These are phyloP conservation scores for Pseudogymnoascus sp. DNA, from an alignment of 2,329 filamentous ascomycete species.

Conservation along the genomic window DNA sequence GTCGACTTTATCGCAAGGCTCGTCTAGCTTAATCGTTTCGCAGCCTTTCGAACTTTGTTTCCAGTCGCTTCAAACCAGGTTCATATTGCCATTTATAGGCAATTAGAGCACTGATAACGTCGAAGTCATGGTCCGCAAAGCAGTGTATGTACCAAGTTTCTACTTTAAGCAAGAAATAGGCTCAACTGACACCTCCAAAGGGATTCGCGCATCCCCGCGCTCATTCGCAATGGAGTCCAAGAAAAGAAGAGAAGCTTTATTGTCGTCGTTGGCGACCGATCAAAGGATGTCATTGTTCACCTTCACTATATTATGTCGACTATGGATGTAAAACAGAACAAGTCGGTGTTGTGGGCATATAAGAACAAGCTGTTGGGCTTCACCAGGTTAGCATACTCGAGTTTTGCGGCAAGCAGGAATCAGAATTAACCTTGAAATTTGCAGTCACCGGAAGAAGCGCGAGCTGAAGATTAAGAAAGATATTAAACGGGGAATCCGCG, in stretches of 20 bases:
- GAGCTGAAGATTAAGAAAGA: conserved; percentile 98
- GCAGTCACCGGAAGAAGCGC: conserved; percentile 92
- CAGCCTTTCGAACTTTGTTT: conserved; percentile 7
- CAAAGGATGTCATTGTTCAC: conserved; percentile 95
- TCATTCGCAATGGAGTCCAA: conserved; percentile 84
- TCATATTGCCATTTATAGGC: conserved; percentile 11
- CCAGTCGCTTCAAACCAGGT: conserved; percentile 5
- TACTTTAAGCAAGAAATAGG: not conserved
- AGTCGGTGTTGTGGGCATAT: conserved; percentile 96
- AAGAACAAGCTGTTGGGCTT: conserved; percentile 96
- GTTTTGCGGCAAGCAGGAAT: conserved; percentile 8
- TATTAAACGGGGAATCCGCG: conserved; percentile 87
- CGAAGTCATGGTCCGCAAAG: conserved; percentile 13
- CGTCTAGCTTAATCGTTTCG: conserved; percentile 5
- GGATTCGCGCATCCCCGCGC: conserved; percentile 81
- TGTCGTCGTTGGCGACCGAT: conserved; percentile 85
- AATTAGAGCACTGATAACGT: conserved; percentile 1
- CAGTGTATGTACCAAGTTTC: conserved; percentile 13
- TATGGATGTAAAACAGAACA: conserved; percentile 87
- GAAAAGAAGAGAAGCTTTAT: conserved; percentile 99
- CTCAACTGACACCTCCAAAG: conserved; percentile 36
- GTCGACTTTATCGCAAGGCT: conserved; percentile 8
- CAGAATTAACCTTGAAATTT: conserved; percentile 14
- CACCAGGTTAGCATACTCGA: conserved; percentile 47
- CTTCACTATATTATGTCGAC: conserved; percentile 88